Conservation (phyloP, 345 rosid genomes). For the Rhodamnia rubescens region DNA sequence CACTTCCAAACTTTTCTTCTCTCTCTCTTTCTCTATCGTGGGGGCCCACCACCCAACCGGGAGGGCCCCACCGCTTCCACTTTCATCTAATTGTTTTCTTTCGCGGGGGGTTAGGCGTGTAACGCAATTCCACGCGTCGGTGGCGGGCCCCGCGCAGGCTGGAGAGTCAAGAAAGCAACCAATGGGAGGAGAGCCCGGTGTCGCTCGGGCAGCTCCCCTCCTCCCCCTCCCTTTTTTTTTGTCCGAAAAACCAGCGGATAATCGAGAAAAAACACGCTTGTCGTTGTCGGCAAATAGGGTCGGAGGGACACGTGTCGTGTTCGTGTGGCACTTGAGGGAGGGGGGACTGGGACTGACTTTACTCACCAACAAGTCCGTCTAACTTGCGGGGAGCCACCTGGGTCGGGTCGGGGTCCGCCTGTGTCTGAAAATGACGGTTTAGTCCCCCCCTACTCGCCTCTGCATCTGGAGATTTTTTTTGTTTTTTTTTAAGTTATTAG, state of each 20-base stretch:
- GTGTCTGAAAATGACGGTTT: not conserved
- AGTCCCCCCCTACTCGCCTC: not conserved
- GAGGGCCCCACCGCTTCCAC: not conserved
- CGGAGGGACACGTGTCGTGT: not conserved
- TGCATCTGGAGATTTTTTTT: too few species aligned
- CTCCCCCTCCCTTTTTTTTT: not conserved
- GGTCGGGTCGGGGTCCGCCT: not conserved
- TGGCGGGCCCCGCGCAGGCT: not conserved
- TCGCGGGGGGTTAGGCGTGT: not conserved
- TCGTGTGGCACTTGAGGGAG: not conserved
- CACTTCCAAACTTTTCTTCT: not conserved
- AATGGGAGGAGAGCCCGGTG: slow-evolving; percentile 7
- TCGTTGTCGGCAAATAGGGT: not conserved
- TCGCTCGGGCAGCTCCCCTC: not conserved
- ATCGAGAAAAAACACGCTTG: not conserved
- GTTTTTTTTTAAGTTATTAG: too few species aligned
- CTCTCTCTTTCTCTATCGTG: not conserved
- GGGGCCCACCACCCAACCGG: slow-evolving; percentile 3
- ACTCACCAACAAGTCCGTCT: not conserved
- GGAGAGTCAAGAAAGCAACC: slow-evolving; percentile 8
- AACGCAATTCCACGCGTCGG: slow-evolving; percentile 8
- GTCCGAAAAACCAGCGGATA: not conserved
- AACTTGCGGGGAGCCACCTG: not conserved
- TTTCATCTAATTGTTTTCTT: not conserved
- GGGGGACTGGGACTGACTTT: not conserved